Evolutionary conservation across 768 basidiomycete genomes (phyloP), one percentile per base, ranked within the genome.

Genomic region (Suillus bovinus): DNA sequence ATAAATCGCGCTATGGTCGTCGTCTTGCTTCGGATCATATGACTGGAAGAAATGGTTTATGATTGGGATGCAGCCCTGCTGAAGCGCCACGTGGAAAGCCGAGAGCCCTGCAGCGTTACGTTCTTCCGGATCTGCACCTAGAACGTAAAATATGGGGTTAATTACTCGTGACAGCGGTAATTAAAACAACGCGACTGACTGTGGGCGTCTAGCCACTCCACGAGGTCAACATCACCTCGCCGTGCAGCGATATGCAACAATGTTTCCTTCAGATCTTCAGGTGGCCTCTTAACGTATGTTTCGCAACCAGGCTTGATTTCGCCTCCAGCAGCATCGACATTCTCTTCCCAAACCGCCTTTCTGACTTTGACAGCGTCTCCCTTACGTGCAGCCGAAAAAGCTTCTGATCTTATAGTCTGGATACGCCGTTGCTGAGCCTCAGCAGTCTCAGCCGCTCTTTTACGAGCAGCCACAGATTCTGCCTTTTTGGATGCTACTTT

Each of bases 91-190:
- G 72, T 93, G 90, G 75, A 90, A 86, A 2, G 87, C 82, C 4
- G 89, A 89, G 55, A 81, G 76, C 27, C 82, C 82, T 56, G 77
- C 65, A 0, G 79, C 80, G 72, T 91, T 81, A 58, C 84, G 82
- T 70, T 92, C 91, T 63, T 91, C 90, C 22, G 84, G 79, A 64
- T 91, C 88, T 55, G 88, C 89, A 75, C 85, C 91, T 92, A 68
- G 34, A 63, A 54, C 55, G 64, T 49, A 47, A 14, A 47, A 47
- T 3, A 24, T 47, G 46, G 50, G 17, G 29, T 59, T 66, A 50
- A 66, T 62, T 64, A 66, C 63, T 63, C 67, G 62, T 63, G 57
- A 53, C 61, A 66, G 36, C 66, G 66, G 67, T 55, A 63, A 70
- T 72, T 69, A 71, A 66, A 58, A 60, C 8, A 58, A 66, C 53